Percentiles rank a stretch among this genome's conserved stretches.
phyloP scores from a whole-genome alignment of 2,329 filamentous ascomycete species.

The Exserohilum rostratum region DNA sequence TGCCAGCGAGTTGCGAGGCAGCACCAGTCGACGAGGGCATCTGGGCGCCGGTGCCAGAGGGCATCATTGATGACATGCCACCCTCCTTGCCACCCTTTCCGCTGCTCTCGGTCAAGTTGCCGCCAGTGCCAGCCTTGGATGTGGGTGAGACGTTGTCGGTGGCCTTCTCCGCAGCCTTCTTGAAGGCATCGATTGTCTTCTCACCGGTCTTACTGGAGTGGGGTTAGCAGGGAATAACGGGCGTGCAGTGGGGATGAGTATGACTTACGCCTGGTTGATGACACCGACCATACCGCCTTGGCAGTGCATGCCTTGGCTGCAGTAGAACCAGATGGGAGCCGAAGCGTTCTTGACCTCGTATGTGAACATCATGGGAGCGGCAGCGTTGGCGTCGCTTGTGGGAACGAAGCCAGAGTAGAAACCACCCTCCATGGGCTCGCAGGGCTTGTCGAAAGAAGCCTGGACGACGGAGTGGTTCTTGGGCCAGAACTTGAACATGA shows the following conservation, averaged over 20 bases:
- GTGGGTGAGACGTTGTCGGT: conserved; percentile 31
- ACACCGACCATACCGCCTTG: conserved; percentile 50
- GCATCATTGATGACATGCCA: conserved; percentile 11
- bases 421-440: conserved; percentile 39
- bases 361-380: conserved; percentile 38
- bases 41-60: conserved; percentile 16
- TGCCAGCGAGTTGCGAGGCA: conserved; percentile 34
- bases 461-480: conserved; percentile 50
- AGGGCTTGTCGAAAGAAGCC: conserved; percentile 43
- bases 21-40: conserved; percentile 30
- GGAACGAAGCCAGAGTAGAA: conserved; percentile 50
- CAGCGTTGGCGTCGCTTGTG: conserved; percentile 28
- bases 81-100: conserved; percentile 21
- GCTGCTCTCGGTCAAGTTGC: conserved; percentile 31
- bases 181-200: conserved; percentile 34
- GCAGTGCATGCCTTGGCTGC: conserved; percentile 48
- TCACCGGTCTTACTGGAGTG: conserved; percentile 22
- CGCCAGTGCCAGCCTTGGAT: conserved; percentile 32
- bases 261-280: conserved; percentile 47
- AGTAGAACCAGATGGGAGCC: conserved; percentile 50
- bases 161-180: conserved; percentile 29
- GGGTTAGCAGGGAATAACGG: conserved; percentile 16
- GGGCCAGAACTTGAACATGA: conserved; percentile 49
- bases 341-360: conserved; percentile 45
- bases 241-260: background rate